Evolutionary conservation across 345 rosid genomes (phyloP).

Genomic region (Moringa oleifera): DNA sequence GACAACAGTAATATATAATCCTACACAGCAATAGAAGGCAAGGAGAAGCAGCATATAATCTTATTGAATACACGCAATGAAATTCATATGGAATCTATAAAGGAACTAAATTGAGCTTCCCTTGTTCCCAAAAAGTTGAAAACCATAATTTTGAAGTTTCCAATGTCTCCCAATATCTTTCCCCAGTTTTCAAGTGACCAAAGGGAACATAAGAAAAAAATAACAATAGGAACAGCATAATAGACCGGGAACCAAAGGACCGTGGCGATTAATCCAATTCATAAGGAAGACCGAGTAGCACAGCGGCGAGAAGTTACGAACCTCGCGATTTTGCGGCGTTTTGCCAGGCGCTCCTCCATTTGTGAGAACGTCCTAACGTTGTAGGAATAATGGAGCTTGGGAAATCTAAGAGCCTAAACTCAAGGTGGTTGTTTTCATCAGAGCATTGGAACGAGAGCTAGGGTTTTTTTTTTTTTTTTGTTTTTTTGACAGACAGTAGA

Average conservation of each 20-base stretch:
- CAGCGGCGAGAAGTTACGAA: background rate
- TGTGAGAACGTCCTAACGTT: background rate
- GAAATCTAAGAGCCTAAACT: background rate
- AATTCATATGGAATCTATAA: too few relatives aligned
- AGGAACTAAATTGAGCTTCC: too few relatives aligned
- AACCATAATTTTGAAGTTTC: too few relatives aligned
- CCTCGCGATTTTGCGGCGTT: conserved; percentile 50
- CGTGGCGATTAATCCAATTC: background rate
- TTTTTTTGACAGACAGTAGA: background rate
- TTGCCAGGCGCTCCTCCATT: conserved; percentile 48
- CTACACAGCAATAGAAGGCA: too few relatives aligned
- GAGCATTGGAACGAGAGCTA: conserved; percentile 2
- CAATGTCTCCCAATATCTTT: too few relatives aligned
- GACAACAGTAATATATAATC: too few relatives aligned
- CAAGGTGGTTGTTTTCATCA: background rate
- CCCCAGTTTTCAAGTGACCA: too few relatives aligned
- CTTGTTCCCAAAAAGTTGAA: too few relatives aligned
- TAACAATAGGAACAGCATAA: background rate
- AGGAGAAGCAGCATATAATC: too few relatives aligned
- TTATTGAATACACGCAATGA: too few relatives aligned
- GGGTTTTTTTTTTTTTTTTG: conserved; percentile 13
- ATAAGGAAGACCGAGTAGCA: background rate
- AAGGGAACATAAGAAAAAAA: background rate
- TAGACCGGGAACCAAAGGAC: background rate
- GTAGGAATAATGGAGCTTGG: background rate